Conservation (phyloP, 495 filamentous ascomycete genomes). For the Letharia lupina region DNA sequence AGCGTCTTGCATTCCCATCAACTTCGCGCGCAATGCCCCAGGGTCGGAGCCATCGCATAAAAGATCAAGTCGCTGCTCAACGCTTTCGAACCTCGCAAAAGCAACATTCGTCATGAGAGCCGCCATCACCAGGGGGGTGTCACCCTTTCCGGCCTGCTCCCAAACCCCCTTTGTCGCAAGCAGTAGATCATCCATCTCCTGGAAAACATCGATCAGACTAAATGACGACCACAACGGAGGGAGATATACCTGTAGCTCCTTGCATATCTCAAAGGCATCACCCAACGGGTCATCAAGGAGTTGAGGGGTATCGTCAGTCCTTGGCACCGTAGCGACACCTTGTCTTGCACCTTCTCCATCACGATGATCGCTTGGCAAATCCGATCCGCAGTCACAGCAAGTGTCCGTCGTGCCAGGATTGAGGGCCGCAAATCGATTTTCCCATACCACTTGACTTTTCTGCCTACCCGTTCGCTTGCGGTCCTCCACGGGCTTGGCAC, state of each 20-base stretch:
- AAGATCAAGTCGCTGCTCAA: constrained; percentile 18
- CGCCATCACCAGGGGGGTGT: constrained; percentile 17
- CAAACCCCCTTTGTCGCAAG: constrained; percentile 11
- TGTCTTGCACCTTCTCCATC: not conserved
- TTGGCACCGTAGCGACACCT: not conserved
- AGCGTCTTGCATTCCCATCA: not conserved
- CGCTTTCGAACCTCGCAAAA: constrained; percentile 20
- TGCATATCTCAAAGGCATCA: constrained; percentile 20
- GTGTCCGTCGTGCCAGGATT: not conserved
- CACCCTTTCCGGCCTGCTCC: constrained; percentile 22
- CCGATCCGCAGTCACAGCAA: not conserved
- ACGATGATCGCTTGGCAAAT: not conserved
- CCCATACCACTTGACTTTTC: not conserved
- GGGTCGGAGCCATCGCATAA: constrained; percentile 19
- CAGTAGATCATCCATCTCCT: constrained; percentile 22
- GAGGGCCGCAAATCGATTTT: constrained; percentile 7
- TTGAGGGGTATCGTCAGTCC: not conserved
- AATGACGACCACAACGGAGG: not conserved
- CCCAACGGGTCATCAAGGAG: constrained; percentile 21
- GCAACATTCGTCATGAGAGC: constrained; percentile 20
- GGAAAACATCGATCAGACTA: not conserved
- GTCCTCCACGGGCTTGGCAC: constrained; percentile 18
- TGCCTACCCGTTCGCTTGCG: constrained; percentile 3
- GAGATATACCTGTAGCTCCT: constrained; percentile 21
- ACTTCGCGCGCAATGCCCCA: constrained; percentile 7